Conservation (phyloP, 495 filamentous ascomycete species). For the Pseudomonodictys pantanalensis region DNA sequence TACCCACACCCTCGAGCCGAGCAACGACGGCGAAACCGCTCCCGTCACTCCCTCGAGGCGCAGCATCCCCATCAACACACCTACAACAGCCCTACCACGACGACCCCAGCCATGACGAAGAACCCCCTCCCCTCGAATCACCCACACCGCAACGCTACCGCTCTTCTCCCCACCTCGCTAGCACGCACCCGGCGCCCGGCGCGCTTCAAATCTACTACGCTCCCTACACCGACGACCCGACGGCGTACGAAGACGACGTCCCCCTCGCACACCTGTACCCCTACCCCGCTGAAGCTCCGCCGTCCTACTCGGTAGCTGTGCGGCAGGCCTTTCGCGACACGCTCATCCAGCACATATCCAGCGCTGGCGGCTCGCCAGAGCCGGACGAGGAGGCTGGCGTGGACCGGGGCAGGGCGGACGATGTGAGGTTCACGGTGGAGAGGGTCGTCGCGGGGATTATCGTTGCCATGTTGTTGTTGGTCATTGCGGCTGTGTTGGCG, state of each 20-base stretch:
- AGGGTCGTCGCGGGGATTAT: constrained; percentile 15
- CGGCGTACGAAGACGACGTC: constrained; percentile 14
- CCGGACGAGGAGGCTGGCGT: constrained; percentile 13
- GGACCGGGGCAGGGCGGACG: background rate
- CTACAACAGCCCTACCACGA: constrained; percentile 18
- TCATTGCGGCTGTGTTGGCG: constrained; percentile 1
- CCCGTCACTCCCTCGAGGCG: constrained; percentile 1
- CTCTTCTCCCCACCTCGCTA: no score
- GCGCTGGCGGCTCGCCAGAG: background rate
- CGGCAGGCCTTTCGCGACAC: constrained; percentile 18
- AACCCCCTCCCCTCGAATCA: background rate
- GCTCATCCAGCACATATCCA: constrained; percentile 22
- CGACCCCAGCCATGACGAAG: background rate
- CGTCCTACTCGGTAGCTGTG: constrained; percentile 15
- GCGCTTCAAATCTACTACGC: background rate
- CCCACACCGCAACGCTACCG: constrained; percentile 8
- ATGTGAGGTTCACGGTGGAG: constrained; percentile 23
- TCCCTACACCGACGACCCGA: constrained; percentile 8
- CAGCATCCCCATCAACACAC: background rate
- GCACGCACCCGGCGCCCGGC: background rate
- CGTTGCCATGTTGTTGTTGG: constrained; percentile 5
- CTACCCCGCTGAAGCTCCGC: constrained; percentile 25
- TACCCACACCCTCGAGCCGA: background rate
- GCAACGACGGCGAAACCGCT: constrained; percentile 3
- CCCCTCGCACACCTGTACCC: constrained; percentile 18